Base-by-base conservation (phyloP, 148 eudicot genomes). In the Nepenthes mirabilis region DNA sequence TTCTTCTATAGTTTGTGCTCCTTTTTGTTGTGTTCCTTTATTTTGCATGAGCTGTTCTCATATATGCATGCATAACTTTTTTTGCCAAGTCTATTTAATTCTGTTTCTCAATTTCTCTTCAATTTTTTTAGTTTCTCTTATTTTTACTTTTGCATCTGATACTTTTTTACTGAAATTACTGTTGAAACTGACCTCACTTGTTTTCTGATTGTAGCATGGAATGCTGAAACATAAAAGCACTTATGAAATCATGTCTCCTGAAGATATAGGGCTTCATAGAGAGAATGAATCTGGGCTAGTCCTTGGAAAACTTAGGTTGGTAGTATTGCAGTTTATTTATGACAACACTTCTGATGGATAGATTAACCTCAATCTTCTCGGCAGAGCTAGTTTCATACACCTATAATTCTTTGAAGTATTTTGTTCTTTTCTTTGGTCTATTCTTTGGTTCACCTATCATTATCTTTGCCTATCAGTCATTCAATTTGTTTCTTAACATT, bases 231-330 rank as follows among this genome's bases (percentile, higher is more conserved):
- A 88, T 74, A 88, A 78, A 76, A 73, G 76, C 52, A 91, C 97
- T 2, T 91, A 88, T 70, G 97, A 91, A 70, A 88, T 91, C 48
- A 85, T 91, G 68, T 81, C 97, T 66, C 96, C 97, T 23, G 97
- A 88, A 72, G 97, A 88, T 75, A 85, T 91, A 71, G 97, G 97
- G 70, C 94, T 91, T 63, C 69, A 73, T 37, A 80, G 96, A 43
- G 77, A 86, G 60, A 83, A 85, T 69, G 90, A 91, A 76, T 76
- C 94, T 73, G 97, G 96, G 54, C 84, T 91, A 58, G 94, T 86
- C 75, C 97, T 91, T 70, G 97, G 97, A 65, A 91, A 91, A 73
- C 90, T 91, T 37, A 88, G 96, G 97, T 88, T 78, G 57, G 67
- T 13, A 58, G 60, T 6, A 55, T 43, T 11, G 7, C 10, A 10